Conservation (phyloP, 2,329 filamentous ascomycete species). For the Paracamarosporium sp. region DNA sequence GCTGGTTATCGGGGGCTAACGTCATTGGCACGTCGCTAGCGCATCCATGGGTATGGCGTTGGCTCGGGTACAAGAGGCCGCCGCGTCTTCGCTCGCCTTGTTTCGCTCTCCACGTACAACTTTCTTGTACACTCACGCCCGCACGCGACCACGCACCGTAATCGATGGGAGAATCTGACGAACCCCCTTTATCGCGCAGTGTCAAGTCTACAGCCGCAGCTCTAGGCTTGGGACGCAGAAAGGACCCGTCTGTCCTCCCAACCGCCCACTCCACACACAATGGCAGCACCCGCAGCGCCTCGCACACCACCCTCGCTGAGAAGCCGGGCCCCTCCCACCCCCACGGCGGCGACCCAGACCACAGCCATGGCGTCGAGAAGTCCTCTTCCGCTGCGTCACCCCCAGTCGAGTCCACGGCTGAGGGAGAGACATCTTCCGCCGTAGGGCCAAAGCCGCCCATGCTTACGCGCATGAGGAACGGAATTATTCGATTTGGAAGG, state of each 20-base stretch:
- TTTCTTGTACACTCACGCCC: slow-evolving; percentile 8
- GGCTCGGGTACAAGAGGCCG: slow-evolving; percentile 6
- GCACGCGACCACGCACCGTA: slow-evolving; percentile 25
- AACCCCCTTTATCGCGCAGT: slow-evolving; percentile 58
- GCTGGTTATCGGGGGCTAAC: neutral
- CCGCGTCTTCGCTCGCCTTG: slow-evolving; percentile 4
- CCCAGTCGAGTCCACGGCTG: slow-evolving; percentile 50
- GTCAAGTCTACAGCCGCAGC: slow-evolving; percentile 58
- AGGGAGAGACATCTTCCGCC: slow-evolving; percentile 61
- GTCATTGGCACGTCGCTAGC: neutral
- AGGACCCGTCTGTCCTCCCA: slow-evolving; percentile 39
- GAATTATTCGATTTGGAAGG: slow-evolving; percentile 60
- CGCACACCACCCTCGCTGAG: slow-evolving; percentile 27
- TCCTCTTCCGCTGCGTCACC: slow-evolving; percentile 32
- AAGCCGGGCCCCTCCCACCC: slow-evolving; percentile 23
- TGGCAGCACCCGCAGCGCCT: slow-evolving; percentile 21
- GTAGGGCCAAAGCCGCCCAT: slow-evolving; percentile 57
- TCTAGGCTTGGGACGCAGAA: slow-evolving; percentile 51
- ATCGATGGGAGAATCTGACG: slow-evolving; percentile 64
- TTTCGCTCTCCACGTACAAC: slow-evolving; percentile 10
- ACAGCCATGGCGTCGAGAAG: slow-evolving; percentile 36
- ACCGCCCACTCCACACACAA: slow-evolving; percentile 28
- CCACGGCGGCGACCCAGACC: slow-evolving; percentile 17
- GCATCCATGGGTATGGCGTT: neutral
- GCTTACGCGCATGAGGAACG: slow-evolving; percentile 57